These are phyloP conservation scores for Microsporum canis DNA, from an alignment of 2,329 filamentous ascomycete genomes.

Conservation along the genomic window DNA sequence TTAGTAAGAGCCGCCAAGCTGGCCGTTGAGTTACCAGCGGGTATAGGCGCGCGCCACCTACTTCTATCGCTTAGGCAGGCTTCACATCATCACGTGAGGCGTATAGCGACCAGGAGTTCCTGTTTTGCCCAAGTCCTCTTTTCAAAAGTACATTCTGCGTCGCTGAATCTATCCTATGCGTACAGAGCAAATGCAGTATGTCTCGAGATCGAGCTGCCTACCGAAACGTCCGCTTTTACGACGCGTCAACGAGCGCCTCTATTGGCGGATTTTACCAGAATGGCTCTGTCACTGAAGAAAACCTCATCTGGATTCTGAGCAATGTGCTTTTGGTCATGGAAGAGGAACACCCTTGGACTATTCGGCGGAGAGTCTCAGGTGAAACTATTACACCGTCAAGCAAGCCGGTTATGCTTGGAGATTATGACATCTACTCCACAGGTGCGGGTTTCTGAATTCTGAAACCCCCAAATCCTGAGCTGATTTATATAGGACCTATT, in stretches of 20 bases:
- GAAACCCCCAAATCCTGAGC: not conserved
- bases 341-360: constrained; percentile 5
- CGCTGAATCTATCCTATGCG: too few relatives aligned
- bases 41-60: too few relatives aligned
- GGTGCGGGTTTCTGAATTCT: too few relatives aligned
- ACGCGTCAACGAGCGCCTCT: constrained; percentile 10
- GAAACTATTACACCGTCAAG: constrained; percentile 6
- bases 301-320: constrained; percentile 10
- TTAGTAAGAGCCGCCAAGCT: too few relatives aligned
- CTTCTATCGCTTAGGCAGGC: too few relatives aligned
- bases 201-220: constrained; percentile 11
- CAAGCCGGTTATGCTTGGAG: constrained; percentile 9
- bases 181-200: not conserved
- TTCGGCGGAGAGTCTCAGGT: constrained; percentile 9
- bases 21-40: too few relatives aligned
- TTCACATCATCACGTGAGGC: too few relatives aligned
- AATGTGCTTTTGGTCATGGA: constrained; percentile 13
- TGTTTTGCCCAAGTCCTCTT: too few relatives aligned
- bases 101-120: too few relatives aligned
- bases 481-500: constrained; percentile 13
- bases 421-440: too few relatives aligned
- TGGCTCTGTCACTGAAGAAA: constrained; percentile 12
- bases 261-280: constrained; percentile 12
- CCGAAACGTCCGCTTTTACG: constrained; percentile 12
- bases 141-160: too few relatives aligned